Base-by-base conservation (phyloP, 2,329 filamentous ascomycete genomes). In the Fusarium nygamai region DNA sequence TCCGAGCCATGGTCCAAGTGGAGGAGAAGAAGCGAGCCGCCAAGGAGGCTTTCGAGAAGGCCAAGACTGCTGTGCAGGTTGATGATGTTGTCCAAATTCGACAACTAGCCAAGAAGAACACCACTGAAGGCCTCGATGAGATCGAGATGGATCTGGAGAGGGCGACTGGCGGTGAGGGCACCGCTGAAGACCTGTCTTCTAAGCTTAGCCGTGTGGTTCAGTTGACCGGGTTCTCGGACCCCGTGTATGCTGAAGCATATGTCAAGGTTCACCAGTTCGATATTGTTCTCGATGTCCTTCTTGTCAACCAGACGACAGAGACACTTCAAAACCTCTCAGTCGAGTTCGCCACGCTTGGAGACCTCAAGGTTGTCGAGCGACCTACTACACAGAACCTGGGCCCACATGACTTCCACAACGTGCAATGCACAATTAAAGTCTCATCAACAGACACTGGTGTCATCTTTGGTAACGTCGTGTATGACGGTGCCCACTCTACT, bases 251-350 rank as follows among this genome's bases (percentile, higher is more conserved):
- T n/a, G 96, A 99, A 84, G 96, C 96, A 10, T 99, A 99, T 79
- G 96, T 99, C 80, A 98, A 97, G 82, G 96, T 99, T 16, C 95
- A 98, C 82, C 96, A 99, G 83, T 99, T 99, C 80, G 96, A 99
- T 81, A 99, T 99, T 78, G 93, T 99, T 22, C 89, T 99, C 33
- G 96, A 99, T 80, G 96, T 99, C 14, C 89, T 99, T 7, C 88
- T 99, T 29, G 96, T 99, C 79, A 99, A 99, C 83, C 96, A 99
- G 84, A 98, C 96, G 1, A 94, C 93, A 20, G 96, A 98, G 80
- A 99, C 96, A 6, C 88, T 99, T 31, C 96, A 98, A 83, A 99
- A 99, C 79, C 88, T 99, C 38, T 98, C 95, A 0, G 96, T 99
- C 29, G 96, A 99, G 83, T 99, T 99, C 81, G 96, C 96, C n/a